Evolutionary conservation across 2,329 filamentous ascomycete genomes (phyloP).

Genomic region (Gremmenia infestans): DNA sequence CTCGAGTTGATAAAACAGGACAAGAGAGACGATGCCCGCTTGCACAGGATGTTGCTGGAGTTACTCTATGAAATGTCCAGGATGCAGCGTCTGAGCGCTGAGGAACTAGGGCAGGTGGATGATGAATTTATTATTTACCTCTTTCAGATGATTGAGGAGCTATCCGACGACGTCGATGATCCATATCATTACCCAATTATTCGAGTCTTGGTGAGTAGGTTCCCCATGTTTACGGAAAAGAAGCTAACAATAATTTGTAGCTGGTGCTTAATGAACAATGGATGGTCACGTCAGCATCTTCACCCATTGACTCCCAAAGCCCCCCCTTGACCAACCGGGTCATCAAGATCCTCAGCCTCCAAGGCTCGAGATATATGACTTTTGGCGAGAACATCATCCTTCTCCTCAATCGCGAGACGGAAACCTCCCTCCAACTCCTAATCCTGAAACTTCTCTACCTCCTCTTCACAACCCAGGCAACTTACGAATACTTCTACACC

Average conservation of each 20-base stretch:
- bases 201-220: conserved; percentile 69
- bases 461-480: conserved; percentile 85
- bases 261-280: conserved; percentile 97
- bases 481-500: conserved; percentile 97
- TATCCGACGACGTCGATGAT: conserved; percentile 82
- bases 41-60: conserved; percentile 80
- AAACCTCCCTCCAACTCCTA: conserved; percentile 90
- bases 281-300: conserved; percentile 67
- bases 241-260: conserved; percentile 41
- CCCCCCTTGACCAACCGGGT: conserved; percentile 80
- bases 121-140: conserved; percentile 82
- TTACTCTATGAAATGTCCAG: conserved; percentile 95
- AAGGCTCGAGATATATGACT: conserved; percentile 79
- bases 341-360: conserved; percentile 79
- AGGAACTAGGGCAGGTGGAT: conserved; percentile 71
- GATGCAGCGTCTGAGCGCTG: conserved; percentile 72
- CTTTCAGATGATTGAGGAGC: conserved; percentile 80
- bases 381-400: conserved; percentile 98
- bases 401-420: conserved; percentile 87
- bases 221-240: background rate
- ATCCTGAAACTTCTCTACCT: conserved; percentile 95
- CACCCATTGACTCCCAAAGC: conserved; percentile 22
- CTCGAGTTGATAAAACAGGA: conserved; percentile 70
- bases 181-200: conserved; percentile 96
- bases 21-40: conserved; percentile 58